Evolutionary conservation across 1,284 basidiomycete genomes (phyloP).

Genomic region (Ganoderma multipileum): DNA sequence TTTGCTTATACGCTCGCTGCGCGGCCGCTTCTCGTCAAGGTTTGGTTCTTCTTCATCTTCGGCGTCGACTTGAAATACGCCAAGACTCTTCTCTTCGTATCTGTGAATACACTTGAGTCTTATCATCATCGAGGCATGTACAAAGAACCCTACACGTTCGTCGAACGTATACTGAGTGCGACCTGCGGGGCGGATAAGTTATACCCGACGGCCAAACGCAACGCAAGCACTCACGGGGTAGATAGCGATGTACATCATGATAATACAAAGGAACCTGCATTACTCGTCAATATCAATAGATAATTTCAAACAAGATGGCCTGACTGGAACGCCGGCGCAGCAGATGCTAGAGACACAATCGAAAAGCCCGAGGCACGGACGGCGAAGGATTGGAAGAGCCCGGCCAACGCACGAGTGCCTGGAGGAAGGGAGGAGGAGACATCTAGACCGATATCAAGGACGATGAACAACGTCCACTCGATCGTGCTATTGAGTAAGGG

Average conservation of each 20-base stretch:
- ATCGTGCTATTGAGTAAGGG: constrained; percentile 43
- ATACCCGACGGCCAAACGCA: no score
- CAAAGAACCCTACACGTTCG: constrained; percentile 71
- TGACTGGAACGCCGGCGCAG: constrained; percentile 74
- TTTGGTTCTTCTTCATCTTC: constrained; percentile 52
- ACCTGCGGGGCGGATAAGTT: constrained; percentile 42
- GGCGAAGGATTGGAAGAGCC: constrained; percentile 71
- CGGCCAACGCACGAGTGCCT: constrained; percentile 58
- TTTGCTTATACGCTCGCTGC: constrained; percentile 57
- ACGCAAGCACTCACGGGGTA: constrained; percentile 51
- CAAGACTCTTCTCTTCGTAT: constrained; percentile 74
- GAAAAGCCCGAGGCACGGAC: constrained; percentile 81
- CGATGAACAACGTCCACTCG: constrained; percentile 60
- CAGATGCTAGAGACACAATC: constrained; percentile 64
- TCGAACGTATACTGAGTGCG: constrained; percentile 74
- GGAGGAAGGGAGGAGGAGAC: constrained; percentile 45
- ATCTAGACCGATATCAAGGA: constrained; percentile 64
- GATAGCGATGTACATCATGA: constrained; percentile 77
- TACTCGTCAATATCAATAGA: background rate
- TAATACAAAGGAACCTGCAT: constrained; percentile 71
- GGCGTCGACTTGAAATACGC: constrained; percentile 61
- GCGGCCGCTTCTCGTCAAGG: constrained; percentile 44
- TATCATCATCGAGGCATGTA: background rate
- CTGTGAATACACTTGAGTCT: constrained; percentile 33
- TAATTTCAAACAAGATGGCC: constrained; percentile 30